Evolutionary conservation across 1,139 yeast genomes (phyloP).

Genomic region (Starmera stellimalicola): DNA sequence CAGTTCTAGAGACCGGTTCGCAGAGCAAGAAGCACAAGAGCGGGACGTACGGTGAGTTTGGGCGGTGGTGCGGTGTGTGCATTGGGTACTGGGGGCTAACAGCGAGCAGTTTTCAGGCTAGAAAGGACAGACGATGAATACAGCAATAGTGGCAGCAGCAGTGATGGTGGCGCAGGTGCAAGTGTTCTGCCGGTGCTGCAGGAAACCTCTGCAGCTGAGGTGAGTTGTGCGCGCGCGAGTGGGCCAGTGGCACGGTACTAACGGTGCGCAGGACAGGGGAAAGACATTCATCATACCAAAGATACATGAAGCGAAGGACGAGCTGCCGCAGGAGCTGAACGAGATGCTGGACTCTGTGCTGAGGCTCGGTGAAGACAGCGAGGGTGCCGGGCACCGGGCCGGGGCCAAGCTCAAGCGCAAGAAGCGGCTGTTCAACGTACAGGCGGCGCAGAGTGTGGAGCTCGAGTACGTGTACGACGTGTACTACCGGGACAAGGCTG

Average conservation of each 20-base stretch:
- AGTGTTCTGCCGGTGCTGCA: conserved; percentile 14
- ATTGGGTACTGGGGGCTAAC: conserved; percentile 10
- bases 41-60: conserved; percentile 11
- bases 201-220: conserved; percentile 13
- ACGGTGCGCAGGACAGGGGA: conserved; percentile 26
- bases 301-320: conserved; percentile 31
- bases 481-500: conserved; percentile 51
- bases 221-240: conserved; percentile 13
- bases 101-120: conserved; percentile 41
- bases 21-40: conserved; percentile 14
- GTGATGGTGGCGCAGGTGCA: conserved; percentile 14
- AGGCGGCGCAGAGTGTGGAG: conserved; percentile 14
- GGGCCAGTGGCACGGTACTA: conserved; percentile 5
- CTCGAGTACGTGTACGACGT: conserved; percentile 87
- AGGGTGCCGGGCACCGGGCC: conserved; percentile 7
- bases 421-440: conserved; percentile 14
- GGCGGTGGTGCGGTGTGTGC: neutral
- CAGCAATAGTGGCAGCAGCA: conserved; percentile 10
- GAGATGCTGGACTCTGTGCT: conserved; percentile 61
- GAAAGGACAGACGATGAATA: conserved; percentile 46
- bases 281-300: conserved; percentile 24
- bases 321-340: conserved; percentile 49
- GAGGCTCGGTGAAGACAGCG: conserved; percentile 19
- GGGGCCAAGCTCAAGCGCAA: conserved; percentile 16
- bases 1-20: conserved; percentile 28